Base-by-base conservation (phyloP, 1,284 basidiomycete species). In the Cerioporus squamosus region DNA sequence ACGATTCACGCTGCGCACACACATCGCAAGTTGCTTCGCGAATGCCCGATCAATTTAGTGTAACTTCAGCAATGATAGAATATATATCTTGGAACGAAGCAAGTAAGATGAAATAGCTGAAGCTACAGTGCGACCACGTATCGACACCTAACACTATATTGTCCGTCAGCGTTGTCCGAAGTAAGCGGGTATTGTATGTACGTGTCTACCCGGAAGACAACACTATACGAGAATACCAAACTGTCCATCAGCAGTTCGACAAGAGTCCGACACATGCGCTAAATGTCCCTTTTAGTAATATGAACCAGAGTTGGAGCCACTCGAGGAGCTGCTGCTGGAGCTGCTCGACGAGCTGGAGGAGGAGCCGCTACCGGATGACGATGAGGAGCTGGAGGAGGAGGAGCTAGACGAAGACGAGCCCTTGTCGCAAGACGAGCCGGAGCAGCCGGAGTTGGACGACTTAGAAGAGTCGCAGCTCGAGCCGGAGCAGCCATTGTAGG, bases 191-290 rank as follows among this genome's bases (percentile, higher is more conserved):
- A 26, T 44, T 26, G 43, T 51, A 56, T 57, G 54, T 56, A 53
- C 54, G 44, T 31, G 29, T 48, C 56, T 63, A 56, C 55, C 57
- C 44, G 46, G n/a, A 22, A 55, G 58, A 57, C 61, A 58, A 63
- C 47, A 49, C 50, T 29, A 55, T 31, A 59, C 45, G 53, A 57
- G 18, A 22, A 47, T 53, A 62, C 53, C 60, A 62, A 64, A 64
- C 63, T 64, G 63, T 64, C 63, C 63, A 53, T 55, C 47, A 58
- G 55, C 61, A 63, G 61, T 63, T 55, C 57, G 61, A 59, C 63
- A 49, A 56, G 55, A 55, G 62, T 64, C 59, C 62, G 60, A 57
- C 52, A 54, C 52, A 53, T 57, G 46, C 50, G 49, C 52, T 23
- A 61, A 61, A 31, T 51, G 62, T 64, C 62, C 63, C 60, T 61